Base-by-base conservation (phyloP, 2,329 filamentous ascomycete species). In the Cladosporium oxysporum region DNA sequence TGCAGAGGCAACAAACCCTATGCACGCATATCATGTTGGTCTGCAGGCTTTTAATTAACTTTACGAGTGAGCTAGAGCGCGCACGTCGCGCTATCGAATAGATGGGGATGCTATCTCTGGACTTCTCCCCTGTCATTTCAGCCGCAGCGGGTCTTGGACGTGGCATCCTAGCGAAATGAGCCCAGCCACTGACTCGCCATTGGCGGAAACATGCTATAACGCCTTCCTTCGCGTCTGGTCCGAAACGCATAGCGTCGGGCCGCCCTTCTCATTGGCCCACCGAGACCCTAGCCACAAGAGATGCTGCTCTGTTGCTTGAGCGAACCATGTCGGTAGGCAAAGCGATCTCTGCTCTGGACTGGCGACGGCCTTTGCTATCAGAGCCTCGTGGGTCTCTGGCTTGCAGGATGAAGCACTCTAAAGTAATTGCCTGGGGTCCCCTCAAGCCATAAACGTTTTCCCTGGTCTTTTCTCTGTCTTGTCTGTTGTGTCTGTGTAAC, bases 351-450 rank as follows among this genome's bases (percentile, higher is more conserved):
- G 55, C 55, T 23, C 31, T 58, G 55, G 33, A 35, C 14, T 26
- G 49, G 49, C 49, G 28, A 52, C 23, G 29, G 52, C 28, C 31
- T 31, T n/a, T 12, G 52, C 52, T 55, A 47, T 47, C n/a, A 31
- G 52, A 55, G 52, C 52, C 28, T 55, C 52, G 52, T 55, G 52
- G 26, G 52, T 55, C 52, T 55, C 18, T 55, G 52, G 52, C 31
- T 31, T 55, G 52, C 26, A 55, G 52, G 52, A 55, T 33, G 52
- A 55, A 55, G 52, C 29, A 52, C 28, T 55, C 31, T 58, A 41
- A 37, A 58, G 29, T 58, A 58, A 58, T 58, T 35, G 55, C 33
- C n/a, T 58, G 55, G 55, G 55, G 55, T 58, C 33, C 55, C 55
- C 55, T 37, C 31, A 58, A 21, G 55, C 55, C 55, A 33, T 31